Conservation (phyloP, 257 asterid species). For the Ligustrum vulgare region DNA sequence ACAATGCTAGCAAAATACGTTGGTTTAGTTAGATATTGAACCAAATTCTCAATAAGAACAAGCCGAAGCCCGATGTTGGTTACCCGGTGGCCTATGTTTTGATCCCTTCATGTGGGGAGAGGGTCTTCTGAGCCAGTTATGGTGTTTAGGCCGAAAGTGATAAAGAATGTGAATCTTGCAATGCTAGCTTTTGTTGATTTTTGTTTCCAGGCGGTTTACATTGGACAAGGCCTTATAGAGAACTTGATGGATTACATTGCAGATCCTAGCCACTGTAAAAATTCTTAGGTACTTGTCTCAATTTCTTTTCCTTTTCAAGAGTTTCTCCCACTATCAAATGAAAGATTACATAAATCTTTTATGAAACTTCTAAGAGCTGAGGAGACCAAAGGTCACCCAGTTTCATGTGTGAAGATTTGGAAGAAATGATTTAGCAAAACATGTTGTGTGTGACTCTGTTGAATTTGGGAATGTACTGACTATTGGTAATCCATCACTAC, state of each 20-base stretch:
- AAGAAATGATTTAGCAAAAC: too few relatives aligned
- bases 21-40: constrained; percentile 32
- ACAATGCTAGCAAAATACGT: background rate
- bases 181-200: constrained; percentile 84
- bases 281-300: constrained; percentile 48
- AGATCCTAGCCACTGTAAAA: constrained; percentile 83
- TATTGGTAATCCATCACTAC: too few relatives aligned
- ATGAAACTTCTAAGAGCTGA: too few relatives aligned
- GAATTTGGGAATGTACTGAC: too few relatives aligned
- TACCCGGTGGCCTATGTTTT: constrained; percentile 84
- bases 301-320: background rate
- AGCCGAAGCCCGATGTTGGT: constrained; percentile 72
- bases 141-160: constrained; percentile 80
- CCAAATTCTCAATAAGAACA: constrained; percentile 57
- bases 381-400: too few relatives aligned
- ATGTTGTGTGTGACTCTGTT: too few relatives aligned
- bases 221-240: constrained; percentile 68
- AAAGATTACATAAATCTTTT: too few relatives aligned
- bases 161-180: constrained; percentile 83
- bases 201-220: constrained; percentile 75
- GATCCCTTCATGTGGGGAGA: constrained; percentile 80
- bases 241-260: constrained; percentile 70
- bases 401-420: too few relatives aligned
- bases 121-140: constrained; percentile 87
- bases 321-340: too few relatives aligned